These are phyloP conservation scores for Capsicum chinense DNA, from an alignment of 257 asterid species.

Conservation along the genomic window DNA sequence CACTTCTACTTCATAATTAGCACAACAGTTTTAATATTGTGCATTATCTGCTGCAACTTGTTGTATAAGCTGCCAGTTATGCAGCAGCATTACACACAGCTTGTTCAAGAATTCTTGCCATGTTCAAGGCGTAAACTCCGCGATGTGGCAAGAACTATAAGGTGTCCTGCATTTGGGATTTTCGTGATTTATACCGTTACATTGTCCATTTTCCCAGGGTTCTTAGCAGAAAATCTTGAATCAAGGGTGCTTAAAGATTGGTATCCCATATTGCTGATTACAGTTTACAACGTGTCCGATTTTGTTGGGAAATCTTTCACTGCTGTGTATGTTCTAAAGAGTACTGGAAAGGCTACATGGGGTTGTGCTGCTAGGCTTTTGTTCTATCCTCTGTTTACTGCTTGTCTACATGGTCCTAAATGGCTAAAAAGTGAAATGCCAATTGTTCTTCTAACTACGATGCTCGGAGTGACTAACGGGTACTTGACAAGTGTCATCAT, in stretches of 20 bases:
- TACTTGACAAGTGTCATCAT: conserved; percentile 78
- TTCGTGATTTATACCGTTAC: conserved; percentile 69
- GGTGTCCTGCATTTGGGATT: conserved; percentile 65
- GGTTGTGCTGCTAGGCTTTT: conserved; percentile 60
- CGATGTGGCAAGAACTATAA: conserved; percentile 45
- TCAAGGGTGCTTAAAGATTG: conserved; percentile 61
- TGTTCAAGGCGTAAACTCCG: conserved; percentile 40
- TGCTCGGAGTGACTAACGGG: conserved; percentile 72
- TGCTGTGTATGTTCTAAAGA: conserved; percentile 44
- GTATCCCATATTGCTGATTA: conserved; percentile 66
- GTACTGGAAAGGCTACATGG: conserved; percentile 61
- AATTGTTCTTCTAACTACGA: conserved; percentile 56
- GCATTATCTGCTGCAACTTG: conserved; percentile 65
- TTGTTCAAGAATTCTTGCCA: conserved; percentile 33
- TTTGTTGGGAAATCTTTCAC: conserved; percentile 69
- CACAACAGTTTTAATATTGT: conserved; percentile 45
- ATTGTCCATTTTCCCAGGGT: conserved; percentile 78
- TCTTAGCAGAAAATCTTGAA: conserved; percentile 61
- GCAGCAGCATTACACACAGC: conserved; percentile 46
- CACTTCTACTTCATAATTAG: conserved; percentile 63
- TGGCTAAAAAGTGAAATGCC: conserved; percentile 78
- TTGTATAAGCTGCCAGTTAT: conserved; percentile 57
- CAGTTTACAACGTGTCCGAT: conserved; percentile 63
- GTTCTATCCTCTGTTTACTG: conserved; percentile 68
- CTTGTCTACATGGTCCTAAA: conserved; percentile 68